Percentiles rank a stretch among this genome's conserved stretches.
phyloP scores from a whole-genome alignment of 2,329 filamentous ascomycete species.

The Neoscytalidium dimidiatum region DNA sequence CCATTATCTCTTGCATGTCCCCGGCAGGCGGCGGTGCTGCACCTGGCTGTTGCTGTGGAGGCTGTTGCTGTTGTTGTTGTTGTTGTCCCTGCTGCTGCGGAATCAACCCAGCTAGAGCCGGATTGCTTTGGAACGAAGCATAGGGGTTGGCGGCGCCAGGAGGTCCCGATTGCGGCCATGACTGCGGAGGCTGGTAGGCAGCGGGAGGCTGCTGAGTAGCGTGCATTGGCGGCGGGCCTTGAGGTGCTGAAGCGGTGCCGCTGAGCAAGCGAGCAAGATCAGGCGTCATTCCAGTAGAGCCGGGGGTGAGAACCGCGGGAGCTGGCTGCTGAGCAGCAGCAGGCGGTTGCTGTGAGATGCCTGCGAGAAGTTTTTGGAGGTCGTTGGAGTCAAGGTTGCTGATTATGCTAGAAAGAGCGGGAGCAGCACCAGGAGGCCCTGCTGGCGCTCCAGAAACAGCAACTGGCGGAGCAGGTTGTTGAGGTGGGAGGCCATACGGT shows the following conservation, averaged over 20 bases:
- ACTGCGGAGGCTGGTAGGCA: conserved; percentile 28
- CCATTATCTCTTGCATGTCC: conserved; percentile 73
- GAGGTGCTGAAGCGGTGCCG: conserved; percentile 27
- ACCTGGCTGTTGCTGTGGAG: conserved; percentile 32
- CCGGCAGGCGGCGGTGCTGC: conserved; percentile 19
- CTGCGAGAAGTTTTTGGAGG: conserved; percentile 68
- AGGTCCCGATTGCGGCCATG: conserved; percentile 29
- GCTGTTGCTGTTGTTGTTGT: conserved; percentile 27
- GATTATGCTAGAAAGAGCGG: conserved; percentile 65
- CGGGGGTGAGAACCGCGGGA: conserved; percentile 6
- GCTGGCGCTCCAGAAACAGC: no score
- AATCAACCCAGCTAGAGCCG: conserved; percentile 33
- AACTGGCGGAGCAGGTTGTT: conserved; percentile 28
- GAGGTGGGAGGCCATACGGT: conserved; percentile 36
- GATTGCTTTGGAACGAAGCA: conserved; percentile 26
- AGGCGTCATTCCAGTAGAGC: conserved; percentile 27
- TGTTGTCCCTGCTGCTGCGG: conserved; percentile 20
- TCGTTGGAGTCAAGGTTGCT: conserved; percentile 68
- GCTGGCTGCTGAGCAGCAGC: conserved; percentile 33
- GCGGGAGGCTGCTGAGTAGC: conserved; percentile 25
- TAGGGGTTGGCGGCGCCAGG: conserved; percentile 32
- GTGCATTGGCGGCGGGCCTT: conserved; percentile 23
- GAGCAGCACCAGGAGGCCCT: conserved; percentile 23
- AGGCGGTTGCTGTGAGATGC: conserved; percentile 44
- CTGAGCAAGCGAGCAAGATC: conserved; percentile 43